Evolutionary conservation across 208 protist species (phyloP), one percentile per base, ranked within the genome.

Genomic region (Angomonas deanei): DNA sequence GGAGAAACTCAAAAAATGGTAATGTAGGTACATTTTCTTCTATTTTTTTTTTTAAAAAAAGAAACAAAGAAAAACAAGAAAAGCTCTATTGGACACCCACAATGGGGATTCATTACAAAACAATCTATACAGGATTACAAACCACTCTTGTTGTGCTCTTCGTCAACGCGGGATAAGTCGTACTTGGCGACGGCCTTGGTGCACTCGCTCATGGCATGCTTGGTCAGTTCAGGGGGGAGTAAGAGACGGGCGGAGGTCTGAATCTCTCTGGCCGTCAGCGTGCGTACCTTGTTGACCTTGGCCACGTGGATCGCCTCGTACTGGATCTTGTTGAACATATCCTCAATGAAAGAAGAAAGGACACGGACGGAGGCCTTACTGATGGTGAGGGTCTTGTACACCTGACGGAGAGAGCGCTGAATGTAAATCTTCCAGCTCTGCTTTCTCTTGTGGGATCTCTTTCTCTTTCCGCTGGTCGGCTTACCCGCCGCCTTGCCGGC

Each of bases 131-230:
- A 39, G 17, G 39, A 32, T 5, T 52, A 52, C 1, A 50, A 0
- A n/a, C 48, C 48, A n/a, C 31, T 59, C 31, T 34, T 59, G 30
- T 59, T 38, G 24, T 38, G 27, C 42, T 42, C 50, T 34, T 28
- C 74, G 68, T 92, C 88, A 33, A 88, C 84, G 27, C 85, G 79
- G 23, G 84, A 92, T 1, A 76, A 76, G 69, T 91, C 92, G 73
- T 93, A 99, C 85, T 98, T 98, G 72, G 94, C 97, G 6, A 99
- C 97, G 10, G 98, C 98, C 90, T 99, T 99, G 46, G 97, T 99
- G 50, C 97, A 98, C 84, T 99, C 98, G 46, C 96, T 98, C 77
- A 99, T 98, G 59, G 98, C 98, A 67, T 99, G 98, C 82, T 99
- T 99, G 34, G 98, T 95, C 17, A 99, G 86, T 78, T 99, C 97